Evolutionary conservation across 2,329 filamentous ascomycete species (phyloP), one percentile per base, ranked within the genome.

Genomic region (Pestalotiopsis sp.): DNA sequence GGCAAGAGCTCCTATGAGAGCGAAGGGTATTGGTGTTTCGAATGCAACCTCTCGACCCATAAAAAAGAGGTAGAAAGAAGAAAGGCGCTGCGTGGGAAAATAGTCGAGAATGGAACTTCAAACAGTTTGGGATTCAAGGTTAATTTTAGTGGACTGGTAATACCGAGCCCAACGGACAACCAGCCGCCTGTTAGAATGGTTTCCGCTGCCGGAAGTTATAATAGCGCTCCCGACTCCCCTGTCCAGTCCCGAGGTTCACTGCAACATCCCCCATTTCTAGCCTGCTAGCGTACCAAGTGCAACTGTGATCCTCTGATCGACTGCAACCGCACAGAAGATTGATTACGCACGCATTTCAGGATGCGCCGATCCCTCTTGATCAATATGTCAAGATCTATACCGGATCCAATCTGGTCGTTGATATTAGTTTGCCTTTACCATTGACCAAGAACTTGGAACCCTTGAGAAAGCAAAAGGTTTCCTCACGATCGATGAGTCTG

Each of bases 101-200:
- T 2, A 61, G 30, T 60, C 35, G 22, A 44, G n/a, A 38, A 63
- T 63, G 60, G 40, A 52, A 48, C 60, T 63, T 30, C 38, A 63
- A 63, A 63, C 60, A 63, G 60, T 44, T 52, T 63, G 35, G 60
- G 60, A 63, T 63, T 63, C 60, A 63, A 63, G 60, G 60, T 63
- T 63, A 63, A 63, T 48, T 63, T 63, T 63, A 63, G 60, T 30
- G 38, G 44, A 52, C n/a, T 52, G 20, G 30, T 35, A 35, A 35
- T 35, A 35, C 30, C 30, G 30, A 35, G 30, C 30, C 30, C 30
- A 35, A 35, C 30, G 30, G 30, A 35, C 30, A 35, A 30, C 30
- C 30, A 35, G 30, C 30, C 30, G 30, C 30, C 30, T 9, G 30
- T 35, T 9, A 35, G 30, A 35, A 35, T 7, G 6, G 30, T 35